A percentile compares a stretch with the other conserved stretches of the same genome.
These are phyloP conservation scores for Brassica balearica DNA, from an alignment of 441 rosid genomes.

Conservation along the genomic window DNA sequence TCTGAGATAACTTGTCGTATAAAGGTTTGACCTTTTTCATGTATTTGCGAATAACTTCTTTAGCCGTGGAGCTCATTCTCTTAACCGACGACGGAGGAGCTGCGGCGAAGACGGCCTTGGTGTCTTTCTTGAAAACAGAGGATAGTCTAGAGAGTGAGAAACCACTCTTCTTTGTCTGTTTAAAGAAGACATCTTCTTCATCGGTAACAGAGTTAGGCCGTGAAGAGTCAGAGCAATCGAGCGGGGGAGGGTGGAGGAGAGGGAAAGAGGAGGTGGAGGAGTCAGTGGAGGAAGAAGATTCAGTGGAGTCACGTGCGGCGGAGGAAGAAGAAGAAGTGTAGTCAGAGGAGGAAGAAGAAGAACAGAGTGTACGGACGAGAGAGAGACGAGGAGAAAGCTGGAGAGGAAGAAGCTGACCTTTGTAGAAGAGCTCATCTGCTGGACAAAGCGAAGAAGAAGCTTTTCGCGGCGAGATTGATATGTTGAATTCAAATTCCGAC, in stretches of 20 bases:
- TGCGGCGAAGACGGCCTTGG: neutral
- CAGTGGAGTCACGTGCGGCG: neutral
- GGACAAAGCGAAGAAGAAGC: slow-evolving; percentile 4
- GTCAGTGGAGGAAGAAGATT: slow-evolving; percentile 2
- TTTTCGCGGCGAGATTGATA: slow-evolving; percentile 6
- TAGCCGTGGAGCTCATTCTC: slow-evolving; percentile 81
- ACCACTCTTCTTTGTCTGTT: slow-evolving; percentile 1
- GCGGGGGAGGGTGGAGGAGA: neutral
- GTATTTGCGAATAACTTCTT: slow-evolving; percentile 81
- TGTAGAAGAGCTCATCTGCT: neutral
- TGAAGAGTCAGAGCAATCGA: neutral
- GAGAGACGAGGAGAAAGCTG: slow-evolving; percentile 1
- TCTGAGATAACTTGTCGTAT: slow-evolving; percentile 82
- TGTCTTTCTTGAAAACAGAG: slow-evolving; percentile 8
- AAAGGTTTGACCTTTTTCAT: slow-evolving; percentile 90
- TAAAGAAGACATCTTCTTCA: neutral
- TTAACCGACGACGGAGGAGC: slow-evolving; percentile 62
- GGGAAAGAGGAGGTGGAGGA: slow-evolving; percentile 1
- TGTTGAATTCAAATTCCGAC: slow-evolving; percentile 1
- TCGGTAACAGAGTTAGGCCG: neutral
- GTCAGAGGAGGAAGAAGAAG: neutral
- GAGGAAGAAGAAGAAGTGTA: slow-evolving; percentile 7
- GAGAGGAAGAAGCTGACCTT: slow-evolving; percentile 5
- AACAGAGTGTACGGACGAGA: slow-evolving; percentile 5
- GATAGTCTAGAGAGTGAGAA: neutral